phyloP scores from a whole-genome alignment of 768 basidiomycete genomes.

The Brasilioporus rufonigricans region DNA sequence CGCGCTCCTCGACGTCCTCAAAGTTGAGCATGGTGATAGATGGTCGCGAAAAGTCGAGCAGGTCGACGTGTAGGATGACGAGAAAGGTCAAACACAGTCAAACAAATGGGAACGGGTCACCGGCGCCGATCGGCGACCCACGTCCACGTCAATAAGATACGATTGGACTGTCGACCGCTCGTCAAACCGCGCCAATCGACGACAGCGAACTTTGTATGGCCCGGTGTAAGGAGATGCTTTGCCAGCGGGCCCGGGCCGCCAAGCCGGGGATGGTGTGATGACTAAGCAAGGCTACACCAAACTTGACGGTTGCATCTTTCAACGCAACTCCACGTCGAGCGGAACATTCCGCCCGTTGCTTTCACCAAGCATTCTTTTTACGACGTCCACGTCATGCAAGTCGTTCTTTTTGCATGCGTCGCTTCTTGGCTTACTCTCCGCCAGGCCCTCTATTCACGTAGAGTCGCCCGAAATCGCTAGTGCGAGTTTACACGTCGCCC shows the following conservation, averaged over 20 bases:
- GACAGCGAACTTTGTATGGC: too few relatives aligned
- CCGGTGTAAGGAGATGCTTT: background rate
- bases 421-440: background rate
- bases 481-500: conserved; percentile 62
- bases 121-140: conserved; percentile 6
- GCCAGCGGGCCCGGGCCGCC: background rate
- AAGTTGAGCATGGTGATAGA: conserved; percentile 66
- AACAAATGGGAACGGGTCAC: conserved; percentile 7
- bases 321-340: conserved; percentile 4
- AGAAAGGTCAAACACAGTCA: conserved; percentile 19
- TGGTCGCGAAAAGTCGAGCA: conserved; percentile 16
- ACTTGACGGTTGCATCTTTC: background rate
- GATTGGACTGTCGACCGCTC: background rate
- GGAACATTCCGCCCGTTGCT: background rate
- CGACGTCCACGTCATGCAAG: conserved; percentile 19
- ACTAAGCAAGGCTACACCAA: conserved; percentile 15
- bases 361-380: background rate
- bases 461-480: conserved; percentile 65
- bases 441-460: conserved; percentile 48
- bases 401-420: background rate
- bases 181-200: too few relatives aligned
- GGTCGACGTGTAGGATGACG: conserved; percentile 28
- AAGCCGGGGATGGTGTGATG: background rate
- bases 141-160: background rate
- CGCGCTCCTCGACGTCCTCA: conserved; percentile 96